Percentiles rank a stretch among this genome's conserved stretches.
Conservation (phyloP, 257 asterid species). For the Solanum megistacrolobum region DNA sequence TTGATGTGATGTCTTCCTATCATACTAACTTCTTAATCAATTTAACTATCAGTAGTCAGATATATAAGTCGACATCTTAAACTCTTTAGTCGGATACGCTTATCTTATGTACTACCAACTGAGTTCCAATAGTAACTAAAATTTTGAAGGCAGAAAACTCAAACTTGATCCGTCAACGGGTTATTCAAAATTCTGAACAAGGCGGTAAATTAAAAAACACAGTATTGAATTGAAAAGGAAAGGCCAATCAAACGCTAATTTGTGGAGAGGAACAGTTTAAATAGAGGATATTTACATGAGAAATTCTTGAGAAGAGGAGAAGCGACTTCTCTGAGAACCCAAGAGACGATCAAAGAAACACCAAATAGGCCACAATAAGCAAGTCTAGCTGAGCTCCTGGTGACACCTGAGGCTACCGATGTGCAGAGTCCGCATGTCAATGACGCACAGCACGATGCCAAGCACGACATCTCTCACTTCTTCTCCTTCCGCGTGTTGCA, state of each 20-base stretch:
- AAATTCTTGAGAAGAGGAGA: conserved; percentile 60
- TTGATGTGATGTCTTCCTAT: background rate
- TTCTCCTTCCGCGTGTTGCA: conserved; percentile 1
- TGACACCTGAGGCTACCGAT: conserved; percentile 84
- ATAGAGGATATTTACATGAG: conserved; percentile 51
- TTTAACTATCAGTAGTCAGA: background rate
- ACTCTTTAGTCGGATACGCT: background rate
- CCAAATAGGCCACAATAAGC: conserved; percentile 88
- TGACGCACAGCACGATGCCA: conserved; percentile 83
- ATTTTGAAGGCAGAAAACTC: background rate
- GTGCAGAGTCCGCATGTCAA: conserved; percentile 93
- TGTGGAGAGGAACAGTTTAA: background rate
- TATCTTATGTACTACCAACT: background rate
- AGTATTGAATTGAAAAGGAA: background rate
- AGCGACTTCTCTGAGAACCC: conserved; percentile 83
- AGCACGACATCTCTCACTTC: conserved; percentile 55
- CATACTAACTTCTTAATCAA: background rate
- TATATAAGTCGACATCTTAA: background rate
- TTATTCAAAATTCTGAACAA: background rate
- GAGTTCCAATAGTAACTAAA: background rate
- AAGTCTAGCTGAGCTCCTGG: conserved; percentile 75
- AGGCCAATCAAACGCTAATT: background rate
- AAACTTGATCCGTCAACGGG: background rate
- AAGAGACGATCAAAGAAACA: conserved; percentile 53
- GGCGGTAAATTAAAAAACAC: background rate